These are phyloP conservation scores for Insectozyma bohioensis DNA, from an alignment of 1,139 yeast genomes.

Conservation along the genomic window DNA sequence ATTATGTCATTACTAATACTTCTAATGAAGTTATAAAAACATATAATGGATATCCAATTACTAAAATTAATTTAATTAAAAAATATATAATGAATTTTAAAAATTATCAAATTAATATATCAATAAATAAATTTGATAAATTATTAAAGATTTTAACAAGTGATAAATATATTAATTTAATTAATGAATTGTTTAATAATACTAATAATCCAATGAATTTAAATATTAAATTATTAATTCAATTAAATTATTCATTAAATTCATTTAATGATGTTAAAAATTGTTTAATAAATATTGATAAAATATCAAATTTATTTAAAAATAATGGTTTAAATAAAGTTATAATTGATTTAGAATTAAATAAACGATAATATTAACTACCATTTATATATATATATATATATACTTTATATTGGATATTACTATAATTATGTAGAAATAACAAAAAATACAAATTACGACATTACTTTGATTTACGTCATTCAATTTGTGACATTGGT, in stretches of 20 bases:
- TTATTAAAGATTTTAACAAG: constrained; percentile 15
- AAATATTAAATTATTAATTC: constrained; percentile 19
- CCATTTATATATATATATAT: too few relatives aligned
- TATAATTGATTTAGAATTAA: constrained; percentile 14
- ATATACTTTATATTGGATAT: too few relatives aligned
- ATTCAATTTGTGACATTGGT: too few relatives aligned
- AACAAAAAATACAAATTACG: too few relatives aligned
- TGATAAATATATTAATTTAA: constrained; percentile 20
- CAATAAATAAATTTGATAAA: constrained; percentile 13
- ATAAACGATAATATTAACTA: too few relatives aligned
- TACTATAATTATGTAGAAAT: constrained; percentile 2
- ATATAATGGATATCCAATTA: constrained; percentile 8
- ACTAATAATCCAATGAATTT: constrained; percentile 8
- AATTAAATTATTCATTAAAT: constrained; percentile 14
- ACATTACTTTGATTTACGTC: too few relatives aligned
- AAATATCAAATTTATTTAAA: constrained; percentile 11
- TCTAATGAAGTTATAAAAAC: too few relatives aligned
- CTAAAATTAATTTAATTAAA: constrained; percentile 1
- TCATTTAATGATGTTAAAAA: constrained; percentile 16
- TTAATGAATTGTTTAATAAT: constrained; percentile 25
- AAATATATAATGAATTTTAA: constrained; percentile 11
- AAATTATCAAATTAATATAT: constrained; percentile 11
- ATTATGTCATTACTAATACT: too few relatives aligned
- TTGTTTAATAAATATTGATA: constrained; percentile 15
- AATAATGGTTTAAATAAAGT: constrained; percentile 11